These are phyloP conservation scores for Plasmodium coatneyi DNA, from an alignment of 169 alveolate genomes.

Conservation along the genomic window DNA sequence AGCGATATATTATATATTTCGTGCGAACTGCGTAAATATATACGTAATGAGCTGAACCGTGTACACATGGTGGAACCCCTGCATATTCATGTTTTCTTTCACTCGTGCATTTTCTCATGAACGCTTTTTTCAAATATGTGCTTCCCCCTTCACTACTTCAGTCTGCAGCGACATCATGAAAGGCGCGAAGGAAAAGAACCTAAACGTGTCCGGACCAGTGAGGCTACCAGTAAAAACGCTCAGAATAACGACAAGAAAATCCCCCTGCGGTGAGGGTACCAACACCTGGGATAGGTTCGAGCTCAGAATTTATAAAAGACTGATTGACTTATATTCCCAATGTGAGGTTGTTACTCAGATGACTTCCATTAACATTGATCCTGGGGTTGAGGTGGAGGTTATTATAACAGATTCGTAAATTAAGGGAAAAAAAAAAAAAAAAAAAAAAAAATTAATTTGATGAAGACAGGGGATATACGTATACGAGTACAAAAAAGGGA, in stretches of 20 bases:
- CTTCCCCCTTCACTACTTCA: conserved; percentile 34
- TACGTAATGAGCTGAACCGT: background rate
- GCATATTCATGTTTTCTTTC: background rate
- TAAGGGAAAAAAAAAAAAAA: background rate
- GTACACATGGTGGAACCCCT: background rate
- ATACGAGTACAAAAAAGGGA: background rate
- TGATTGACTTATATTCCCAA: conserved; percentile 96
- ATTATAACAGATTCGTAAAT: conserved; percentile 87
- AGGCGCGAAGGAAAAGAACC: conserved; percentile 94
- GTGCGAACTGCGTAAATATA: background rate
- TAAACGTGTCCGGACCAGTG: conserved; percentile 96
- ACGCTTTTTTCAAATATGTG: background rate
- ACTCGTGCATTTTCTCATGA: background rate
- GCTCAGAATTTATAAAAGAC: conserved; percentile 98
- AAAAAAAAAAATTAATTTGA: background rate
- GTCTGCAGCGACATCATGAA: conserved; percentile 94
- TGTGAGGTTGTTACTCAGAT: conserved; percentile 96
- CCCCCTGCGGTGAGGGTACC: conserved; percentile 99
- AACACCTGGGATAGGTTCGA: conserved; percentile 98
- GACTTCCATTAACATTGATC: conserved; percentile 97
- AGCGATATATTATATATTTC: background rate
- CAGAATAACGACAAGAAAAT: conserved; percentile 95
- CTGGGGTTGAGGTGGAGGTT: conserved; percentile 98
- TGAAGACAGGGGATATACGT: background rate
- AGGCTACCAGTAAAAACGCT: conserved; percentile 97